Conservation (phyloP, 2,329 filamentous ascomycete species). For the Zopfia rhizophila region DNA sequence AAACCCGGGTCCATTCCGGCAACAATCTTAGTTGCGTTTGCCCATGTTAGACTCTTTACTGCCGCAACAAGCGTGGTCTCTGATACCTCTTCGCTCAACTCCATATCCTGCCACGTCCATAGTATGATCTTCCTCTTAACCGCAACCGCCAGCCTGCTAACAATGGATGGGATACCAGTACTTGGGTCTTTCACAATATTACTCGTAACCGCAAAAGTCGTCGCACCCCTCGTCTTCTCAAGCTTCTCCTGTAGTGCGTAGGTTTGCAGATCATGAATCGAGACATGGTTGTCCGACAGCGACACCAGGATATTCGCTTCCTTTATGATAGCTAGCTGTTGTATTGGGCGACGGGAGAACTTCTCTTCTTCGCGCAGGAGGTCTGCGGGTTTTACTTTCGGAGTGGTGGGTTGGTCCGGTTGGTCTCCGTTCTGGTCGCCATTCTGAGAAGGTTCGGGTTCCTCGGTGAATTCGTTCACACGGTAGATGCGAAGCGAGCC, state of each 20-base stretch:
- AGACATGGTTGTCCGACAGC: slow-evolving; percentile 88
- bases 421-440: slow-evolving; percentile 51
- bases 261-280: slow-evolving; percentile 86
- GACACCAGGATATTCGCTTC: slow-evolving; percentile 93
- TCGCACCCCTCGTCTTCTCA: slow-evolving; percentile 85
- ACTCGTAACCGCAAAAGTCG: slow-evolving; percentile 90
- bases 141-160: slow-evolving; percentile 89
- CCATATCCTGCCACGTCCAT: slow-evolving; percentile 97
- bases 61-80: slow-evolving; percentile 85
- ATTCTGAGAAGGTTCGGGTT: slow-evolving; percentile 46
- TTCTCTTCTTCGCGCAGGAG: slow-evolving; percentile 91
- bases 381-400: slow-evolving; percentile 70
- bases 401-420: slow-evolving; percentile 50
- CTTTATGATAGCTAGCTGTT: slow-evolving; percentile 95
- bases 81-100: slow-evolving; percentile 76
- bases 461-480: slow-evolving; percentile 74
- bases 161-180: slow-evolving; percentile 91
- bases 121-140: slow-evolving; percentile 89
- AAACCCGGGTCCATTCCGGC: slow-evolving; percentile 93
- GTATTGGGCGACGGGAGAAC: slow-evolving; percentile 89
- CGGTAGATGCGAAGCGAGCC: slow-evolving; percentile 91
- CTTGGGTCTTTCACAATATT: slow-evolving; percentile 91
- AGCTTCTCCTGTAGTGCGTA: slow-evolving; percentile 86
- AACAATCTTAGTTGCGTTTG: slow-evolving; percentile 84
- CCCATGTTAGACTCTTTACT: slow-evolving; percentile 91